These are phyloP conservation scores for Physcomitrium patens DNA, from an alignment of 225 moss, liverwort and hornwort genomes.

Conservation along the genomic window DNA sequence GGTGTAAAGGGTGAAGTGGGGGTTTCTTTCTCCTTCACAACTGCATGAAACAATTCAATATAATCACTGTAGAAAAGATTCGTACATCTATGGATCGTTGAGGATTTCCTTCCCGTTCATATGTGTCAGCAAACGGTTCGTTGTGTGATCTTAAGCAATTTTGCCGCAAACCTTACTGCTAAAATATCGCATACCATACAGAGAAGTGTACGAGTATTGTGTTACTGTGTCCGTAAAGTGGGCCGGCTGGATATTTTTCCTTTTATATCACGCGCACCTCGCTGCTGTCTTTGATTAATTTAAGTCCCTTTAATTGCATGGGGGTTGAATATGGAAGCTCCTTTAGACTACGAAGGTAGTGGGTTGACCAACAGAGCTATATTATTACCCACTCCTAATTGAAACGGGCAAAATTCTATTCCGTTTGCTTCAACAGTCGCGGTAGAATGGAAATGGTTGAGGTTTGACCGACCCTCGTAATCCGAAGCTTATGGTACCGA, in stretches of 20 bases:
- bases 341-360: slow-evolving; percentile 5
- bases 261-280: not conserved
- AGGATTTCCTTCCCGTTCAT: not conserved
- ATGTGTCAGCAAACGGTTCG: slow-evolving; percentile 2
- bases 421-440: no score
- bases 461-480: not conserved
- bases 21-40: slow-evolving; percentile 2
- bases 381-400: not conserved
- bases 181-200: not conserved
- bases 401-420: not conserved
- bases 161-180: not conserved
- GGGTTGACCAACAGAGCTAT: not conserved
- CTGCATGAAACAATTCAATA: slow-evolving; percentile 10
- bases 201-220: not conserved
- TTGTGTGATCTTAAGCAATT: not conserved
- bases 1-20: slow-evolving; percentile 18
- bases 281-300: not conserved
- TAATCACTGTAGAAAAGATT: not conserved
- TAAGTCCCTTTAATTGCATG: not conserved
- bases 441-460: no score
- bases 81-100: not conserved
- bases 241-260: slow-evolving; percentile 4
- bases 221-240: not conserved
- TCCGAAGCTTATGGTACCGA: slow-evolving; percentile 3
- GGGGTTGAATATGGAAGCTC: slow-evolving; percentile 13